Percentiles rank a stretch among this genome's conserved stretches.
These are phyloP conservation scores for Datura wrightii DNA, from an alignment of 257 asterid genomes.

Conservation along the genomic window DNA sequence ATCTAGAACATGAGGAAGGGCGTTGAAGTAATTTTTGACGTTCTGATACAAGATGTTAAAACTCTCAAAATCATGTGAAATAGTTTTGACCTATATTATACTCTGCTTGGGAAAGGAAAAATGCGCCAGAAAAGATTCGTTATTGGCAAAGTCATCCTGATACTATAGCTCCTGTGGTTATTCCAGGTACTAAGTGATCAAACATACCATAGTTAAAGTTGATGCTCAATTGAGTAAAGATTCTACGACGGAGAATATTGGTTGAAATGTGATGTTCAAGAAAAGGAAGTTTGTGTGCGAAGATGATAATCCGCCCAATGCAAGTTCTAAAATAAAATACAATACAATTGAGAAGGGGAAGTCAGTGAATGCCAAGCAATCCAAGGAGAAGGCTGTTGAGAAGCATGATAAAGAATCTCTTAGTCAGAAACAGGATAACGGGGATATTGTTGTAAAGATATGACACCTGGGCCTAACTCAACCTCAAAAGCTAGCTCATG, in stretches of 20 bases:
- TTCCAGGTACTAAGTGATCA: constrained; percentile 30
- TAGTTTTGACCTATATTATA: constrained; percentile 45
- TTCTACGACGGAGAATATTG: constrained; percentile 29
- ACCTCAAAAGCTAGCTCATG: too few relatives aligned
- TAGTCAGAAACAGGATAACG: not conserved
- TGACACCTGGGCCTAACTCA: too few relatives aligned
- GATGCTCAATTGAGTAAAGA: constrained; percentile 35
- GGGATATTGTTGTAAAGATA: too few relatives aligned
- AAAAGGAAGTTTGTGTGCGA: constrained; percentile 20
- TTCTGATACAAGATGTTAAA: constrained; percentile 40
- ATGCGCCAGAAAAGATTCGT: constrained; percentile 63
- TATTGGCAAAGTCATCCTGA: constrained; percentile 68
- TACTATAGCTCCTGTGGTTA: constrained; percentile 47
- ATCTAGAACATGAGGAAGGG: constrained; percentile 49
- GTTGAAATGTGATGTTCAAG: constrained; percentile 24
- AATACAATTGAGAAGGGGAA: constrained; percentile 37
- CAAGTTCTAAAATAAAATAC: constrained; percentile 30
- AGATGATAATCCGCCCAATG: constrained; percentile 27
- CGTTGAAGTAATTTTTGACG: constrained; percentile 42
- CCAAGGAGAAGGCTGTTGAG: constrained; percentile 15
- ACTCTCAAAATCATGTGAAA: constrained; percentile 35
- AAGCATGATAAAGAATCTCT: constrained; percentile 4
- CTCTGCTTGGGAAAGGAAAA: constrained; percentile 50
- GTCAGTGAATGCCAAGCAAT: not conserved
- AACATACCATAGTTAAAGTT: constrained; percentile 30